These are phyloP conservation scores for Beauveria caledonica DNA, from an alignment of 2,329 filamentous ascomycete genomes.

Conservation along the genomic window DNA sequence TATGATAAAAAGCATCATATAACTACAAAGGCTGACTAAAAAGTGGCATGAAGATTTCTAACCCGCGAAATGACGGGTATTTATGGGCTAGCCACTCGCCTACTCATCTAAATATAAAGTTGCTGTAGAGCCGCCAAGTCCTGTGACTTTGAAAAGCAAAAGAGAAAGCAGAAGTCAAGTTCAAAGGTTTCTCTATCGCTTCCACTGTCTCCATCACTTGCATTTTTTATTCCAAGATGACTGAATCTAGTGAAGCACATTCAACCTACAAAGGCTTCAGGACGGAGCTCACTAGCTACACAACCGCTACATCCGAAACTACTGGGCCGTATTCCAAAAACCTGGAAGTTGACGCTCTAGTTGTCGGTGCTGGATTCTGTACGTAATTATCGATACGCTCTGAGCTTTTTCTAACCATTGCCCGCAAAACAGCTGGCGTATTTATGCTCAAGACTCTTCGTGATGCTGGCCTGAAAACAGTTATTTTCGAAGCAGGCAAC, in stretches of 20 bases:
- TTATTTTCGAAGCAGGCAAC: constrained; percentile 38
- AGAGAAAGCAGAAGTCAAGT: too few relatives aligned
- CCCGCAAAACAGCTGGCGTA: constrained; percentile 20
- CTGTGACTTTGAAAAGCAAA: too few relatives aligned
- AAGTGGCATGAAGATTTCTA: too few relatives aligned
- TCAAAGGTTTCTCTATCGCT: too few relatives aligned
- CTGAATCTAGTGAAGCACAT: not conserved
- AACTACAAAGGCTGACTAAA: too few relatives aligned
- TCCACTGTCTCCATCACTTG: too few relatives aligned
- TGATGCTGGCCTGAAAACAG: constrained; percentile 34
- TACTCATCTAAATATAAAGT: too few relatives aligned
- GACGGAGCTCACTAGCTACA: not conserved
- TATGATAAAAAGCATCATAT: too few relatives aligned
- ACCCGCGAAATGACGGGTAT: too few relatives aligned
- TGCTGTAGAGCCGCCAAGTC: too few relatives aligned
- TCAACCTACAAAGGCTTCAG: not conserved
- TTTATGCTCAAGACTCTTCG: constrained; percentile 37
- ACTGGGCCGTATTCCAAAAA: not conserved
- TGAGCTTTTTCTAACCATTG: not conserved
- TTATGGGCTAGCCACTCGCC: too few relatives aligned
- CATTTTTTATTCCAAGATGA: not conserved
- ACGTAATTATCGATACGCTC: not conserved
- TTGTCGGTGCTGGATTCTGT: constrained; percentile 16
- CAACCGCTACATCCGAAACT: not conserved
- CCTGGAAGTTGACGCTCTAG: constrained; percentile 13